These are phyloP conservation scores for Tylopilus subfusipes DNA, from an alignment of 768 basidiomycete species.

Conservation along the genomic window DNA sequence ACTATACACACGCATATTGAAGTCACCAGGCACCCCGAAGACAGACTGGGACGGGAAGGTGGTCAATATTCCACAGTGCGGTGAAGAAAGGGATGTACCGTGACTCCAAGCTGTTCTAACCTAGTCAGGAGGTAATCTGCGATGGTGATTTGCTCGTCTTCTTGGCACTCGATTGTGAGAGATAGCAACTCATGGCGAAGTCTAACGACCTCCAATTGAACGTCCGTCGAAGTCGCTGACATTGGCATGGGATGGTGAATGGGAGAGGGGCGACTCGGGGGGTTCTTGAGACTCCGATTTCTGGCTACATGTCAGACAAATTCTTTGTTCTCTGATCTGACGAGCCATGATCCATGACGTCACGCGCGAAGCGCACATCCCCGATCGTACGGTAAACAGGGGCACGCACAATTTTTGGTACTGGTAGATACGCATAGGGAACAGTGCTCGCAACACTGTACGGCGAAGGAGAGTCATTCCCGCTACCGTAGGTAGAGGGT, in stretches of 20 bases:
- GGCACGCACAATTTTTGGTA: no score
- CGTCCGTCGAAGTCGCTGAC: constrained; percentile 13
- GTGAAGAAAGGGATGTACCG: constrained; percentile 35
- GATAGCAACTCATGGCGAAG: constrained; percentile 46
- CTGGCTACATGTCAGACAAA: no score
- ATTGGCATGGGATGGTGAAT: constrained; percentile 10
- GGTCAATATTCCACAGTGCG: background rate
- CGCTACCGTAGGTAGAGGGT: no score
- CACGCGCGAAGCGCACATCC: no score
- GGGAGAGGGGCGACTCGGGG: background rate
- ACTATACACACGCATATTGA: constrained; percentile 55
- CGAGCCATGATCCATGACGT: no score
- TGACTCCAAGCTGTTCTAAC: constrained; percentile 61
- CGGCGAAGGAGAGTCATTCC: no score
- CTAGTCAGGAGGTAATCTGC: constrained; percentile 61
- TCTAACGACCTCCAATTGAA: constrained; percentile 45
- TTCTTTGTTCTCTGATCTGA: no score
- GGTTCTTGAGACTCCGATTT: background rate
- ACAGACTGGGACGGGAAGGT: constrained; percentile 46
- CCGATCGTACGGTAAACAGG: no score
- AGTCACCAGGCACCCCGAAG: constrained; percentile 88
- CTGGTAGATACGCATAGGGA: no score
- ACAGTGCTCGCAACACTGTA: no score
- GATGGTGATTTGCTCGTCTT: constrained; percentile 46
- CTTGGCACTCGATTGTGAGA: constrained; percentile 30